Evolutionary conservation across 1,284 basidiomycete genomes (phyloP), one percentile per base, ranked within the genome.

Genomic region (Malassezia arunalokei): DNA sequence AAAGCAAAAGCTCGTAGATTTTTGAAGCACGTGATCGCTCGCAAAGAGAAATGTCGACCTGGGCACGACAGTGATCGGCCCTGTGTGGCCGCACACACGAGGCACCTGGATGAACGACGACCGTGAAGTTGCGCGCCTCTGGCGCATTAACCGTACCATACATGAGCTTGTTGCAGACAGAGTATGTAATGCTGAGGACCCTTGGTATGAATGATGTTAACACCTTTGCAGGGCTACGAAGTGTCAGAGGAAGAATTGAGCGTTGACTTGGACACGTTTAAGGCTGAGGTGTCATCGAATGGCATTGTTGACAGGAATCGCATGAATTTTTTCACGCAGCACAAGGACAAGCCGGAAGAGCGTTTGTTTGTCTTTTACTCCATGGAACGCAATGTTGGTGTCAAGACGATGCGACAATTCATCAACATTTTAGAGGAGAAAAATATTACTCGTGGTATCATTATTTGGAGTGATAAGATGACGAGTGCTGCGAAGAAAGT

Each of bases 391-490:
- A 68, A 63, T 32, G 69, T 72, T 2, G 69, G 69, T n/a, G 65
- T 72, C 32, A 72, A 68, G 55, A 68, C 65, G 24, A 71, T 73
- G 68, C 59, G 70, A n/a, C 61, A 64, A 27, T 73, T 73, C 52
- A 64, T 73, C 48, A 51, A 54, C 35, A 62, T 65, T 20, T 59
- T 73, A 49, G 70, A 73, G 50, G 62, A 65, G 73, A 86, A 90
- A 74, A 81, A 81, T 51, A 95, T 96, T 43, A 81, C 83, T 64
- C 80, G 85, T 59, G 94, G 92, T 6, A 85, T 99, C 73, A 87
- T 99, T 58, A 87, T 99, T 62, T 96, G 90, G 77, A 84, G 87
- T 24, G 87, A 87, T 44, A 91, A 85, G 69, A 94, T 99, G 86
- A 95, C 92, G 6, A 85, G 89, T 9, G 87, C 90, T 3, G 94